phyloP scores from a whole-genome alignment of 192 early-diverging fungal species.

The Gonapodya sp. region DNA sequence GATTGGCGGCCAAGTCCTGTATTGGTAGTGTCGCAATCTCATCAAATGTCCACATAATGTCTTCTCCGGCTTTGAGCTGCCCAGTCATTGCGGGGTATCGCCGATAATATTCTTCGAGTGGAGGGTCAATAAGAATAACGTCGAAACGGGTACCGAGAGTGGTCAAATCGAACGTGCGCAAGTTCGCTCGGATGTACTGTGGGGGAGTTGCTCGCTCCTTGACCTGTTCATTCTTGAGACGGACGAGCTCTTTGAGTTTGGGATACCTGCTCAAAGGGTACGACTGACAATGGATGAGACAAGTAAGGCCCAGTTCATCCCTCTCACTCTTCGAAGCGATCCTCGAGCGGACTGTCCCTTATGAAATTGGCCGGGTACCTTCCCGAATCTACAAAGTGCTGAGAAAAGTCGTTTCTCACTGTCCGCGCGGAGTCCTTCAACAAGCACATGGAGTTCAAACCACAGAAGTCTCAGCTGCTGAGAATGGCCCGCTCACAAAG shows the following conservation, averaged over 20 bases:
- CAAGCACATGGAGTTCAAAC: too few relatives aligned
- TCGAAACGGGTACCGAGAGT: conserved; percentile 31
- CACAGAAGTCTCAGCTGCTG: too few relatives aligned
- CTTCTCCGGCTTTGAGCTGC: neutral
- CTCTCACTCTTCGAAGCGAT: conserved; percentile 43
- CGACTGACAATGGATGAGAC: too few relatives aligned
- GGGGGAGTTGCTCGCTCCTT: conserved; percentile 30
- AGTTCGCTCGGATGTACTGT: conserved; percentile 33
- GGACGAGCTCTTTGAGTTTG: conserved; percentile 36
- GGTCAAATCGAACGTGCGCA: conserved; percentile 36
- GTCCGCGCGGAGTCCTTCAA: neutral
- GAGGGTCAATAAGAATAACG: conserved; percentile 55
- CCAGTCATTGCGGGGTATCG: conserved; percentile 18
- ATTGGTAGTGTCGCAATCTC: conserved; percentile 44
- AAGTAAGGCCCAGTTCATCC: too few relatives aligned
- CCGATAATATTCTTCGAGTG: conserved; percentile 33
- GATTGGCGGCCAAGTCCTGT: conserved; percentile 43
- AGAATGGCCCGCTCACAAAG: neutral
- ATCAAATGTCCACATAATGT: conserved; percentile 31
- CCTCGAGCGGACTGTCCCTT: conserved; percentile 26
- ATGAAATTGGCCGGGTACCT: conserved; percentile 53
- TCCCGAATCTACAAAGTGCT: conserved; percentile 41
- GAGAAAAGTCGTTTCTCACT: conserved; percentile 44
- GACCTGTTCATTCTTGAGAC: conserved; percentile 32
- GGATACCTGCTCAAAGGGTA: conserved; percentile 27